Conservation (phyloP, 2,329 filamentous ascomycete species). For the Cordyceps tenuipes region DNA sequence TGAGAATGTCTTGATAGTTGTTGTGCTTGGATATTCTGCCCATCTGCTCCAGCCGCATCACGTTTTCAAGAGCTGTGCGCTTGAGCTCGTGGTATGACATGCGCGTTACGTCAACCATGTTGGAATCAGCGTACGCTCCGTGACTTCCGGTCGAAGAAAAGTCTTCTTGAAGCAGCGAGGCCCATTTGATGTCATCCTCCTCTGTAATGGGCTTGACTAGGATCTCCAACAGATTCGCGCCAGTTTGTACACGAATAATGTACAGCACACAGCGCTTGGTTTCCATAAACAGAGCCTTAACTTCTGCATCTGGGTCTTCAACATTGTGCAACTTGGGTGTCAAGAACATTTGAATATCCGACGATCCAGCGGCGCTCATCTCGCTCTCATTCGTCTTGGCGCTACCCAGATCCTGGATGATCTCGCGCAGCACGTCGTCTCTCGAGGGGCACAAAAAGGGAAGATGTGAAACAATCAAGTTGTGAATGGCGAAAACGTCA, state of each 20-base stretch:
- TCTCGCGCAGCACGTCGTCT: slow-evolving; percentile 84
- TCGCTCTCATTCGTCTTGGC: slow-evolving; percentile 96
- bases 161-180: slow-evolving; percentile 71
- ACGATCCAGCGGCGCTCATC: slow-evolving; percentile 75
- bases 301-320: slow-evolving; percentile 85
- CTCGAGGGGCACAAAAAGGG: slow-evolving; percentile 66
- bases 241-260: slow-evolving; percentile 93
- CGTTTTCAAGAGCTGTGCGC: slow-evolving; percentile 85
- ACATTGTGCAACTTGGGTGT: slow-evolving; percentile 83
- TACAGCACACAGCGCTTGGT: slow-evolving; percentile 96
- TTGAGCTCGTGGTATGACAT: slow-evolving; percentile 92
- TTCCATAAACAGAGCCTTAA: slow-evolving; percentile 94
- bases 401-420: slow-evolving; percentile 87
- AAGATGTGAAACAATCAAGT: slow-evolving; percentile 73
- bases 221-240: slow-evolving; percentile 87
- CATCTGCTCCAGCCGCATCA: slow-evolving; percentile 77
- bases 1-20: slow-evolving; percentile 94
- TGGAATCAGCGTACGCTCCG: slow-evolving; percentile 82
- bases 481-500: slow-evolving; percentile 95
- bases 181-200: slow-evolving; percentile 89
- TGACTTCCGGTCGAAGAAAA: slow-evolving; percentile 59
- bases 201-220: slow-evolving; percentile 78
- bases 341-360: slow-evolving; percentile 84
- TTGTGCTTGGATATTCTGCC: slow-evolving; percentile 86
- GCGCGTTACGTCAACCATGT: slow-evolving; percentile 80